Percentiles rank a stretch among this genome's conserved stretches.
Conservation (phyloP, 2,329 filamentous ascomycete species). For the Epichloe baconii region DNA sequence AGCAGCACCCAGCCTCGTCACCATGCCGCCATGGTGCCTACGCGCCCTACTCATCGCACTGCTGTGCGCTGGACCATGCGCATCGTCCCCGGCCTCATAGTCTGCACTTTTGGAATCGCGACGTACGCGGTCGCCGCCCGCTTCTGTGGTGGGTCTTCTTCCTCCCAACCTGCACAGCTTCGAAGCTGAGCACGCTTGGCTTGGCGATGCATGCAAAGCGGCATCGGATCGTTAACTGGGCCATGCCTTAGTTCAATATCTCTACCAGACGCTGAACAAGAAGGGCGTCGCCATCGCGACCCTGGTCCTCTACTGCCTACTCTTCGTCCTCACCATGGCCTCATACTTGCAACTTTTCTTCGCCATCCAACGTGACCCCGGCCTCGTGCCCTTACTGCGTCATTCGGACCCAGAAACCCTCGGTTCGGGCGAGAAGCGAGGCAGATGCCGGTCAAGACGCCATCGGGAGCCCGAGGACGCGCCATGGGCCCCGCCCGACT, state of each 20-base stretch:
- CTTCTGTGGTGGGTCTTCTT: background rate
- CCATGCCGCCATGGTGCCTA: slow-evolving; percentile 21
- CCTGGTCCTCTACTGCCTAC: slow-evolving; percentile 57
- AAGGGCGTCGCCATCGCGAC: slow-evolving; percentile 52
- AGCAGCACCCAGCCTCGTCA: slow-evolving; percentile 7
- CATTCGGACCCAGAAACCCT: slow-evolving; percentile 24
- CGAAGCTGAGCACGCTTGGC: no score
- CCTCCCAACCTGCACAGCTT: background rate
- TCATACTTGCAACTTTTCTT: slow-evolving; percentile 61
- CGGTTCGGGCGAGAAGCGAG: slow-evolving; percentile 8
- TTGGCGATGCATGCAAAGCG: no score
- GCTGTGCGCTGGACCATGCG: slow-evolving; percentile 28
- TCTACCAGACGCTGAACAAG: slow-evolving; percentile 39
- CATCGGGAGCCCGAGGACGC: slow-evolving; percentile 15
- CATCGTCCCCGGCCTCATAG: slow-evolving; percentile 56
- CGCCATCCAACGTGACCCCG: slow-evolving; percentile 57
- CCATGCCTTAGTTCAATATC: slow-evolving; percentile 45
- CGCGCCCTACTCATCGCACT: slow-evolving; percentile 15
- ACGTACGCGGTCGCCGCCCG: slow-evolving; percentile 54
- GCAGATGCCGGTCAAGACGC: slow-evolving; percentile 4
- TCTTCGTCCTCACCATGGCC: slow-evolving; percentile 52
- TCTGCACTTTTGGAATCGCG: slow-evolving; percentile 52
- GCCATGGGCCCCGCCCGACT: slow-evolving; percentile 27
- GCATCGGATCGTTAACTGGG: no score
- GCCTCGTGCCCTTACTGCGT: slow-evolving; percentile 48